Evolutionary conservation across 2,329 filamentous ascomycete species (phyloP), one percentile per base, ranked within the genome.

Genomic region (Epichloe aotearoae): DNA sequence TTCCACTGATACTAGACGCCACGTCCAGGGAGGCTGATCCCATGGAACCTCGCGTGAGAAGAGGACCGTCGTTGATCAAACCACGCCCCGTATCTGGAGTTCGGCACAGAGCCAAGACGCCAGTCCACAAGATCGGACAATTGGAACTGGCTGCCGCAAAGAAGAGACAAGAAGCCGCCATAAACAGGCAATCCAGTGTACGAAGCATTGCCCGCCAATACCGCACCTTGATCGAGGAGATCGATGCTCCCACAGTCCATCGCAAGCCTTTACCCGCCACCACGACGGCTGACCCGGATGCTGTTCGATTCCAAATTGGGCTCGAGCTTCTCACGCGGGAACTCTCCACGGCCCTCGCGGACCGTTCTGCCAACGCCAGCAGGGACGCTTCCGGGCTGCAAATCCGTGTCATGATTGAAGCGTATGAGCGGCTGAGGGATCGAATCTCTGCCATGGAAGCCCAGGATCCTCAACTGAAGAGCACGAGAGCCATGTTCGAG

Each of bases 371-470:
- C 8, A 61, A 49, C 52, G 59, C 19, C 17, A 15, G 60, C 51
- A 39, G 55, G 3, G 66, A 72, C 37, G 66, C 68, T 0, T 69
- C 74, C 14, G 69, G 71, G 1, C 58, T 79, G 40, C 76, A 79
- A 57, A 60, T 79, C 17, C 73, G 73, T 70, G 67, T 75, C 42
- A 79, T 79, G 76, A 79, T 79, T 47, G 76, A 79, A 56, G 75
- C 76, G 3, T 79, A 79, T 56, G 75, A 79, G 65, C 67, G 68
- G 52, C 61, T 80, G 51, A 66, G 73, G 15, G 72, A 77, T 42
- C 69, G 70, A 56, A 58, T 79, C 0, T 57, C 63, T 1, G 64
- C 60, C 2, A 64, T 64, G 58, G 63, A 66, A 51, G 54, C 62
- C 34, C 55, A 55, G 1, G 60, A 68, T 2, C 54, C 70, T 14